Percentiles rank a stretch among this genome's conserved stretches.
Evolutionary conservation across 257 asterid genomes (phyloP).

Genomic region (Solanum appendiculatum): DNA sequence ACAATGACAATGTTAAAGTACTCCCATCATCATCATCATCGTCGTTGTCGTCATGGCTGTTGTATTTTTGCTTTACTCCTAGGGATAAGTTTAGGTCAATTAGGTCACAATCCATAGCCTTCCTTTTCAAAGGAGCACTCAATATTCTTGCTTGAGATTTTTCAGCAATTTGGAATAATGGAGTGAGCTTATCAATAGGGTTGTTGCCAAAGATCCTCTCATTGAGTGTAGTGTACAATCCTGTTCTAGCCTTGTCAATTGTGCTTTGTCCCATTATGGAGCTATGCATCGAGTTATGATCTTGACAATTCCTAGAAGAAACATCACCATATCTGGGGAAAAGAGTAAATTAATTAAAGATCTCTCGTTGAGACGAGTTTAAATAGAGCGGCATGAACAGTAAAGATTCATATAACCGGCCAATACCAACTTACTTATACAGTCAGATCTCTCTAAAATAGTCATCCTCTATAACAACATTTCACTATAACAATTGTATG

Average conservation of each 20-base stretch:
- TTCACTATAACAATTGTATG: neutral
- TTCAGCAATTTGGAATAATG: neutral
- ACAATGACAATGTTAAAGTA: constrained; percentile 29
- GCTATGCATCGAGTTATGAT: constrained; percentile 27
- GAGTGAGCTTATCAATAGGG: neutral
- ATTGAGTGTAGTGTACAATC: neutral
- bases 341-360: neutral
- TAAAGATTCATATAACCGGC: neutral
- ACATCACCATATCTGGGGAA: constrained; percentile 41
- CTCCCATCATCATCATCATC: constrained; percentile 23
- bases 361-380: neutral
- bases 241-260: constrained; percentile 11
- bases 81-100: constrained; percentile 57
- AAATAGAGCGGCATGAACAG: neutral
- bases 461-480: neutral
- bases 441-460: neutral
- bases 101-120: constrained; percentile 15
- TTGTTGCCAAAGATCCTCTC: neutral
- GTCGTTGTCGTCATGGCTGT: neutral
- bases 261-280: constrained; percentile 10
- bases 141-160: neutral
- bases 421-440: neutral
- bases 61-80: constrained; percentile 16
- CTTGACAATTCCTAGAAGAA: constrained; percentile 10
- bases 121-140: constrained; percentile 25